A percentile compares a stretch with the other conserved stretches of the same genome.
These are phyloP conservation scores for Monosporascus sp. DNA, from an alignment of 2,329 filamentous ascomycete species.

Conservation along the genomic window DNA sequence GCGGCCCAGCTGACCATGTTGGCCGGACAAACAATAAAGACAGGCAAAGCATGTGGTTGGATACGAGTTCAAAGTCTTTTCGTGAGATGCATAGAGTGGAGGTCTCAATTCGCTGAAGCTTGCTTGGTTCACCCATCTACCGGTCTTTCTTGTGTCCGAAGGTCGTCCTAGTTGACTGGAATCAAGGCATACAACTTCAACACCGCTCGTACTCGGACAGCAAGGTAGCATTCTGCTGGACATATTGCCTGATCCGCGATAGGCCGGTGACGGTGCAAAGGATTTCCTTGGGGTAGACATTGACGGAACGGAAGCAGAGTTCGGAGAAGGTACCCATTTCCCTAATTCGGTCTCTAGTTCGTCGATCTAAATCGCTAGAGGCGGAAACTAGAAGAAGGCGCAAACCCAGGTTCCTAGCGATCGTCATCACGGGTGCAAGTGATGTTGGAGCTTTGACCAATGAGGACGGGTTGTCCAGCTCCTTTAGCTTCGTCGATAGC, in stretches of 20 bases:
- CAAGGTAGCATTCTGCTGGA: background rate
- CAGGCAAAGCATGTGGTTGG: too few relatives aligned
- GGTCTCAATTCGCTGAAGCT: background rate
- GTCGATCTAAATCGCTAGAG: background rate
- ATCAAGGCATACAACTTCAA: background rate
- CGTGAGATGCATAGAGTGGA: background rate
- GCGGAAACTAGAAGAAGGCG: background rate
- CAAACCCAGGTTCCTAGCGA: background rate
- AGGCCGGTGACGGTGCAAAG: background rate
- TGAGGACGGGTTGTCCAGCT: background rate
- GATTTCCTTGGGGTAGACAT: background rate
- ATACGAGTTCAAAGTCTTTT: background rate
- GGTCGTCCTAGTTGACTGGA: background rate
- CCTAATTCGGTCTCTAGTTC: background rate
- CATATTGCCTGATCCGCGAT: background rate
- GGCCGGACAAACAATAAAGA: too few relatives aligned
- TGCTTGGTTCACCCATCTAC: too few relatives aligned
- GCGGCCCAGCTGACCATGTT: too few relatives aligned
- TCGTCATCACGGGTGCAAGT: background rate
- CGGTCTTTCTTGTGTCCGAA: too few relatives aligned
- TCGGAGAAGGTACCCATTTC: background rate
- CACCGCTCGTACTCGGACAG: background rate
- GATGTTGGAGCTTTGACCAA: background rate
- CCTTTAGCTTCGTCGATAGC: background rate
- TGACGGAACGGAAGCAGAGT: background rate